These are phyloP conservation scores for Yamadazyma laniorum DNA, from an alignment of 805 yeast species.

Conservation along the genomic window DNA sequence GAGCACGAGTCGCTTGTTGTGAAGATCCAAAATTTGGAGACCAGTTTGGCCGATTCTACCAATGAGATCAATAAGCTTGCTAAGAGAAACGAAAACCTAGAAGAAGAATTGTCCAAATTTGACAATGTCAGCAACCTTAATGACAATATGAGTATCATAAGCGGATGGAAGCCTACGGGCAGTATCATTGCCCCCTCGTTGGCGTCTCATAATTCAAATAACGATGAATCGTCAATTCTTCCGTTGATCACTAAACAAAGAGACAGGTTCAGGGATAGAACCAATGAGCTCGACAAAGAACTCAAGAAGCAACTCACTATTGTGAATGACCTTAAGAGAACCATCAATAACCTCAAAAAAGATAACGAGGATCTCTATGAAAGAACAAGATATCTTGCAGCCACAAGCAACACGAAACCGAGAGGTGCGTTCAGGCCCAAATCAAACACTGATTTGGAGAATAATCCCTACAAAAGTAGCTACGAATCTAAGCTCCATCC, in stretches of 20 bases:
- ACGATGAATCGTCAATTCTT: conserved; percentile 52
- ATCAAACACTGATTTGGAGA: conserved; percentile 50
- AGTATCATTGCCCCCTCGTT: conserved; percentile 4
- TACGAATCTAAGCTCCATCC: conserved; percentile 84
- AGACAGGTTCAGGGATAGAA: conserved; percentile 84
- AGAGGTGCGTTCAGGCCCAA: conserved; percentile 24
- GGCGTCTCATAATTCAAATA: conserved; percentile 14
- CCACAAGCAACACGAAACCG: conserved; percentile 25
- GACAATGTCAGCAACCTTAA: conserved; percentile 49
- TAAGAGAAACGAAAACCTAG: conserved; percentile 59
- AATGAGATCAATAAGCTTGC: conserved; percentile 43
- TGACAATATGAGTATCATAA: conserved; percentile 65
- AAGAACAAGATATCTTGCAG: conserved; percentile 64
- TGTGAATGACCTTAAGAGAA: conserved; percentile 61
- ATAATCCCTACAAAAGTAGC: conserved; percentile 52
- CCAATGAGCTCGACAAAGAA: conserved; percentile 81
- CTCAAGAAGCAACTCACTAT: conserved; percentile 54
- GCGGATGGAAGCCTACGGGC: conserved; percentile 39
- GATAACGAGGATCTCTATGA: conserved; percentile 83
- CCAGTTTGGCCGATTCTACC: conserved; percentile 29
- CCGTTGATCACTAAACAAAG: conserved; percentile 93
- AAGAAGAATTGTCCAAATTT: conserved; percentile 65
- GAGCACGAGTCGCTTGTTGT: conserved; percentile 48
- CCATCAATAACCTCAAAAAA: conserved; percentile 58
- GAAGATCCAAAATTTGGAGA: conserved; percentile 41